Evolutionary conservation across 2,329 filamentous ascomycete genomes (phyloP).

Genomic region (Catunica adiposa): DNA sequence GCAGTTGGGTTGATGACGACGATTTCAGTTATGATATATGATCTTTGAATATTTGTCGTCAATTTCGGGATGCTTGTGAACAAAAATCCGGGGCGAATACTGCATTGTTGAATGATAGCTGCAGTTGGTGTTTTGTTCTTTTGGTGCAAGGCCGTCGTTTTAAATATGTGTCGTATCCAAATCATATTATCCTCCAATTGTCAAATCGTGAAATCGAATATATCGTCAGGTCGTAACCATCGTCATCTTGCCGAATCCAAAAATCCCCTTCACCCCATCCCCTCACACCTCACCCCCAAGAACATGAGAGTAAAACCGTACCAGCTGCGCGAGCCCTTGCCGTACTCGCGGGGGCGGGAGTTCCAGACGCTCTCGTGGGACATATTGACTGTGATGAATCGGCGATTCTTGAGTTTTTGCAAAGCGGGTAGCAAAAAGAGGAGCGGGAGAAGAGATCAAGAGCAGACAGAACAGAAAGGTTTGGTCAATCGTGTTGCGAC

Average conservation of each 20-base stretch:
- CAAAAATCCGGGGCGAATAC: too few relatives aligned
- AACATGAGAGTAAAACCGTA: slow-evolving; percentile 34
- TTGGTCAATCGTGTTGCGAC: slow-evolving; percentile 8
- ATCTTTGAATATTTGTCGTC: too few relatives aligned
- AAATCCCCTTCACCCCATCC: neutral
- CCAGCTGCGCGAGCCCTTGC: slow-evolving; percentile 90
- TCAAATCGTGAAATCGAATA: too few relatives aligned
- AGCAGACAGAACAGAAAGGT: slow-evolving; percentile 11
- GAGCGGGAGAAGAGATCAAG: slow-evolving; percentile 6
- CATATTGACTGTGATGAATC: slow-evolving; percentile 32
- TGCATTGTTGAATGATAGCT: too few relatives aligned
- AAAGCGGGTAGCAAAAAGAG: too few relatives aligned
- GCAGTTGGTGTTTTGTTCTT: too few relatives aligned
- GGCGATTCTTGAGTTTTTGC: slow-evolving; percentile 13
- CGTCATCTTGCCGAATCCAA: neutral
- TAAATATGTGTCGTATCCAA: too few relatives aligned
- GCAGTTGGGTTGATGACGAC: too few relatives aligned
- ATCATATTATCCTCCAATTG: too few relatives aligned
- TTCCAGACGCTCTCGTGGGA: slow-evolving; percentile 95
- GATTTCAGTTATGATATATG: too few relatives aligned
- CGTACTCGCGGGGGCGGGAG: slow-evolving; percentile 91
- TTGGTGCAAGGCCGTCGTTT: too few relatives aligned
- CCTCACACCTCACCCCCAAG: neutral
- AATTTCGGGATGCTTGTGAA: too few relatives aligned
- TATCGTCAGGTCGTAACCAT: neutral